Evolutionary conservation across 768 basidiomycete species (phyloP).

Genomic region (Psilocybe subaeruginosa): DNA sequence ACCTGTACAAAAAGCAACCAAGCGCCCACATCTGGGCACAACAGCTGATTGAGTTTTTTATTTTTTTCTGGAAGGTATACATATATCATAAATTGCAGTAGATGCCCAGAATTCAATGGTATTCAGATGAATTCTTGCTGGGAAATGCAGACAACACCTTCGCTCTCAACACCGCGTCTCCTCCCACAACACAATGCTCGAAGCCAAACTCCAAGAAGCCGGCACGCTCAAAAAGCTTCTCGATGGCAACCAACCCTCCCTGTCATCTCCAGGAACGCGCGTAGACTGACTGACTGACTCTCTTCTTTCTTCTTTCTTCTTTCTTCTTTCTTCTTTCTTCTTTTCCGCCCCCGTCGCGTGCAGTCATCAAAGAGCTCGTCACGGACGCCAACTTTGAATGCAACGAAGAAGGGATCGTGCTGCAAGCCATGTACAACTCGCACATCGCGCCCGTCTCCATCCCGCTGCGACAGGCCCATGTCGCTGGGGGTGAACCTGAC

Average conservation of each 20-base stretch:
- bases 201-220: conserved; percentile 90
- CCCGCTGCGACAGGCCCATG: conserved; percentile 93
- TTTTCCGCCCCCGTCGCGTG: neutral
- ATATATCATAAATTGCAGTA: no score
- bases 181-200: conserved; percentile 61
- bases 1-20: no score
- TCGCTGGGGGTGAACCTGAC: conserved; percentile 86
- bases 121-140: no score
- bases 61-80: no score
- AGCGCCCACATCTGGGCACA: no score
- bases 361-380: conserved; percentile 97
- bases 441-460: conserved; percentile 97
- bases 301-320: conserved; percentile 24
- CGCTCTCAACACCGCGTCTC: conserved; percentile 15
- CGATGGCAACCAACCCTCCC: conserved; percentile 59
- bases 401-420: conserved; percentile 89
- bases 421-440: conserved; percentile 99
- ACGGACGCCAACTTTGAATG: conserved; percentile 98
- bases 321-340: conserved; percentile 29
- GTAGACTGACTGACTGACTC: no score
- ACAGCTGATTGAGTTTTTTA: no score
- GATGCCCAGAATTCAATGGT: no score
- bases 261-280: no score
- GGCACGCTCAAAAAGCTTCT: conserved; percentile 90
- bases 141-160: neutral